Evolutionary conservation across 495 filamentous ascomycete genomes (phyloP).

Genomic region (Aspergillus nanangensis): DNA sequence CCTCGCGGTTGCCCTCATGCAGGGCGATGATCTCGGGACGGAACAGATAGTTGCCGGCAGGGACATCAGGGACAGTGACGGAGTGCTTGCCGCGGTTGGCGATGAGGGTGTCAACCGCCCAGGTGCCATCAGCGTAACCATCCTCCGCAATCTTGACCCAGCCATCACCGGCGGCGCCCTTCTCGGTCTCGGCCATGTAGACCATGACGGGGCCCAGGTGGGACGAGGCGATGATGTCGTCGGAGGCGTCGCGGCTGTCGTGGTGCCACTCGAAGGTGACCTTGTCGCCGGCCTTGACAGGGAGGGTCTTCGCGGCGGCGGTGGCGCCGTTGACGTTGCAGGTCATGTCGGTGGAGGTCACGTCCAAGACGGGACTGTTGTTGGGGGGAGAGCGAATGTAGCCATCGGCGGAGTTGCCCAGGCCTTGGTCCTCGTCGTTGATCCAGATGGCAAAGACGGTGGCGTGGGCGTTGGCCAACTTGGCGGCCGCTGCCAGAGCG

Average conservation of each 20-base stretch:
- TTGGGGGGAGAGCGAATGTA: conserved; percentile 20
- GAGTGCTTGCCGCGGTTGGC: conserved; percentile 20
- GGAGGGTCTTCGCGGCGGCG: conserved; percentile 15
- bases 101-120: conserved; percentile 19
- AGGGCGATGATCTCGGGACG: conserved; percentile 23
- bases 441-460: conserved; percentile 22
- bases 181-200: conserved; percentile 19
- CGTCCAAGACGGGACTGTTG: conserved; percentile 19
- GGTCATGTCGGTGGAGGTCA: conserved; percentile 20
- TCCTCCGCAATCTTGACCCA: conserved; percentile 24
- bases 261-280: conserved; percentile 26
- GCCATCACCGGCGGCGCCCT: conserved; percentile 13
- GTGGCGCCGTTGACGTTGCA: conserved; percentile 20
- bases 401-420: conserved; percentile 12
- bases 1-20: conserved; percentile 14
- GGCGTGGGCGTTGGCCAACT: conserved; percentile 17
- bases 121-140: conserved; percentile 15
- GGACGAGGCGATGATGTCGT: conserved; percentile 23
- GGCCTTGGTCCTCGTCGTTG: conserved; percentile 22
- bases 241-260: conserved; percentile 12
- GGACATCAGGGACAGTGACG: conserved; percentile 18
- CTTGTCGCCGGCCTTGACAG: conserved; percentile 20
- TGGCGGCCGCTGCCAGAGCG: conserved; percentile 23
- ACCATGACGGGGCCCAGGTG: conserved; percentile 19
- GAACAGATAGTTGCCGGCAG: conserved; percentile 20